Conservation (phyloP, 2,329 filamentous ascomycete genomes). For the Ploettnerulaceae sp. region DNA sequence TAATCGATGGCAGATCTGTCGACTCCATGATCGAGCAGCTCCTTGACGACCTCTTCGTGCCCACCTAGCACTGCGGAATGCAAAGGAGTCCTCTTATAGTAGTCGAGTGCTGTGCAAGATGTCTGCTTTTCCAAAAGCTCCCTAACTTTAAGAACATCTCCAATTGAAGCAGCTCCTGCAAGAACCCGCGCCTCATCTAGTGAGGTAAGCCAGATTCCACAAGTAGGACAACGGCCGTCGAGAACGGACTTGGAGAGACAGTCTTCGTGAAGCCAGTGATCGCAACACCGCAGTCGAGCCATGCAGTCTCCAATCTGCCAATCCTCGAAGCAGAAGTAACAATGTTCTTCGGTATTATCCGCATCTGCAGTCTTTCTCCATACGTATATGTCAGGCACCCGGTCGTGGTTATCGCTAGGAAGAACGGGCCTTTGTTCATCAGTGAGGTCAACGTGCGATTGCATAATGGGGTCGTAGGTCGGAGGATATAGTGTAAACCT, state of each 20-base stretch:
- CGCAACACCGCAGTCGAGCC: constrained; percentile 3
- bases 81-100: constrained; percentile 4
- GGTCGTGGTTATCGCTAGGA: not conserved
- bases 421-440: not conserved
- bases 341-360: constrained; percentile 6
- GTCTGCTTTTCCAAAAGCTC: constrained; percentile 5
- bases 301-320: constrained; percentile 3
- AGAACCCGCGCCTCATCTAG: constrained; percentile 1
- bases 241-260: constrained; percentile 6
- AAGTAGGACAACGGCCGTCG: constrained; percentile 7
- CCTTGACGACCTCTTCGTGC: constrained; percentile 2
- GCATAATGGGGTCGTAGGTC: constrained; percentile 4
- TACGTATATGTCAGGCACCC: constrained; percentile 2
- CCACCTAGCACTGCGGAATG: not conserved
- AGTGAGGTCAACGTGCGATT: not conserved
- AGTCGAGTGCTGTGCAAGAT: not conserved
- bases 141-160: constrained; percentile 2
- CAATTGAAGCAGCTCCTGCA: not conserved
- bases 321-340: constrained; percentile 5
- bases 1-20: not conserved
- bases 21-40: constrained; percentile 4
- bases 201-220: constrained; percentile 2
- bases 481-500: not conserved
- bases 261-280: constrained; percentile 6
- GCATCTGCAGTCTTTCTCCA: constrained; percentile 2